phyloP scores from a whole-genome alignment of 1,284 basidiomycete species.

The Moesziomyces aphidis region DNA sequence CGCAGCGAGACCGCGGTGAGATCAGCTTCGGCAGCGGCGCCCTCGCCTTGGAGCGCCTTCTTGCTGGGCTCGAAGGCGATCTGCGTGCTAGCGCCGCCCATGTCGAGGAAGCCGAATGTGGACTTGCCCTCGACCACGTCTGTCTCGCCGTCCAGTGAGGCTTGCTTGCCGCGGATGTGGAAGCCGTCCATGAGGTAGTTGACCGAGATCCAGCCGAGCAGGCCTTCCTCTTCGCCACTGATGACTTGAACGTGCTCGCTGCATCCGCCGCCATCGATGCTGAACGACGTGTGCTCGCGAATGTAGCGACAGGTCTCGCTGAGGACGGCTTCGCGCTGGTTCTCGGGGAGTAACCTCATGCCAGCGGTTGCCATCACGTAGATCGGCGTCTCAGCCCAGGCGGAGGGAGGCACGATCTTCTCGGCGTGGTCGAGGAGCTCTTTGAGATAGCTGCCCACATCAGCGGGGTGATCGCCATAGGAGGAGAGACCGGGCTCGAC shows the following conservation, averaged over 20 bases:
- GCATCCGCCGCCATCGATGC: conserved; percentile 73
- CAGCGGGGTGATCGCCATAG: conserved; percentile 78
- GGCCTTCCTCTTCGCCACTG: conserved; percentile 95
- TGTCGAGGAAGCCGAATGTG: conserved; percentile 97
- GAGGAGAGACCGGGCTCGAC: conserved; percentile 96
- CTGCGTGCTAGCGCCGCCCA: conserved; percentile 98
- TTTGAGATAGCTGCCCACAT: conserved; percentile 79
- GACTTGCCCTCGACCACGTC: conserved; percentile 72
- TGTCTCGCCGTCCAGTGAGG: conserved; percentile 40
- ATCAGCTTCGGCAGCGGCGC: conserved; percentile 37
- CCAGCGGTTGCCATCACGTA: conserved; percentile 97
- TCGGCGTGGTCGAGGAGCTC: conserved; percentile 87
- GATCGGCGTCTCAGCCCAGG: conserved; percentile 84
- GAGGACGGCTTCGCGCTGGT: conserved; percentile 80
- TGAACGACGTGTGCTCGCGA: conserved; percentile 81
- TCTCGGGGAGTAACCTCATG: conserved; percentile 85
- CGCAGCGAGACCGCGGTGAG: conserved; percentile 76
- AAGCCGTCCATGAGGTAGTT: conserved; percentile 99
- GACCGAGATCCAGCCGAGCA: conserved; percentile 97
- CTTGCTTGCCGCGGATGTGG: conserved; percentile 60
- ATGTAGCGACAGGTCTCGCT: conserved; percentile 83
- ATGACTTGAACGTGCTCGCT: conserved; percentile 92
- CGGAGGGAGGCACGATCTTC: conserved; percentile 83
- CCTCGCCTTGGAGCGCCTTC: conserved; percentile 72
- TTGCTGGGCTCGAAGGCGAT: conserved; percentile 87